Percentiles rank a stretch among this genome's conserved stretches.
Evolutionary conservation across 2,329 filamentous ascomycete genomes (phyloP).

Genomic region (Celoporthe dispersa): DNA sequence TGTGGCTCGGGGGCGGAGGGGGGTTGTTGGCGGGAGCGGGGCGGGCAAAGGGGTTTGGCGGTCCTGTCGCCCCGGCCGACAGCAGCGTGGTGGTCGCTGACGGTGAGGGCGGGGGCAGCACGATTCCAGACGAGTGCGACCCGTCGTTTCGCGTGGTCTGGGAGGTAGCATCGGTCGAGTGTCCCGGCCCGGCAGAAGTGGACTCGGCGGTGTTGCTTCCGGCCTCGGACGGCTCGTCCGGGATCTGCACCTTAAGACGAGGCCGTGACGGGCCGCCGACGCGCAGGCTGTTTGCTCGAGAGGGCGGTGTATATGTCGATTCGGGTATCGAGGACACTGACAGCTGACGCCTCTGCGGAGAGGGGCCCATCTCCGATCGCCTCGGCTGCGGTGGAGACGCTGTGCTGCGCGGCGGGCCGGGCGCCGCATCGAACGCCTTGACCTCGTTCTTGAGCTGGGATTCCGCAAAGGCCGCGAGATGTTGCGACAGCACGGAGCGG

Average conservation of each 20-base stretch:
- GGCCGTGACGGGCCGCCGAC: conserved; percentile 71
- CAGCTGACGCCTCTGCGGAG: conserved; percentile 52
- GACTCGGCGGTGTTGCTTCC: conserved; percentile 77
- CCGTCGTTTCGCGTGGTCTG: conserved; percentile 57
- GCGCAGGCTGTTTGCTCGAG: conserved; percentile 77
- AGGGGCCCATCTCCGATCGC: conserved; percentile 54
- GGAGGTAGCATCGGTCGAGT: conserved; percentile 62
- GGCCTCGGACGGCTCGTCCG: conserved; percentile 77
- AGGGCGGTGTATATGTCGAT: conserved; percentile 69
- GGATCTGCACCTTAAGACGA: conserved; percentile 90
- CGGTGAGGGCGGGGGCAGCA: conserved; percentile 90
- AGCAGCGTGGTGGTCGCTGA: conserved; percentile 77
- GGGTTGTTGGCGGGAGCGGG: conserved; percentile 72
- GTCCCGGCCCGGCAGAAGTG: conserved; percentile 58
- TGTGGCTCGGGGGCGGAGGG: conserved; percentile 50
- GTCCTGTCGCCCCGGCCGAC: conserved; percentile 88
- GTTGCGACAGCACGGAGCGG: conserved; percentile 83
- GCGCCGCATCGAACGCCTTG: conserved; percentile 67
- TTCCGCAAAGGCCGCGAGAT: conserved; percentile 71
- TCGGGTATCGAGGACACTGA: conserved; percentile 69
- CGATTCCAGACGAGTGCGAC: conserved; percentile 69
- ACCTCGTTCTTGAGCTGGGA: conserved; percentile 39
- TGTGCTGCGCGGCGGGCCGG: conserved; percentile 56
- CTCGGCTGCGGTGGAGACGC: conserved; percentile 61
- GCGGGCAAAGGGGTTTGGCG: conserved; percentile 92